Conservation (phyloP, 768 basidiomycete species). For the Harrya chromipes region DNA sequence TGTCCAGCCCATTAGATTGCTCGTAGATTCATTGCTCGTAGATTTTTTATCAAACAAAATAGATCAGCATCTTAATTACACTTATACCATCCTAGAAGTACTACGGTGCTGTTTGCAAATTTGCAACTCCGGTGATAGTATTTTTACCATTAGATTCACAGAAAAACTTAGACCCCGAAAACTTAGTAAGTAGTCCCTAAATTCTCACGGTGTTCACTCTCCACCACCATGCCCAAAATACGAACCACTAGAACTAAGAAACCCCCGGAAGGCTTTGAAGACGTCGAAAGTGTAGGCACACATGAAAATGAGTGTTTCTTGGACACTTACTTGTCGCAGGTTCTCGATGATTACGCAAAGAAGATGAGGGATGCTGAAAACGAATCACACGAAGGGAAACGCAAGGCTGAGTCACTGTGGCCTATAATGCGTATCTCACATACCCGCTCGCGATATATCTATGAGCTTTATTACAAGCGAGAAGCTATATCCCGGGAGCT, state of each 20-base stretch:
- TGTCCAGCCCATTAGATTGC: no score
- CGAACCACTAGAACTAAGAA: slow-evolving; percentile 88
- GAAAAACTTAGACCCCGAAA: no score
- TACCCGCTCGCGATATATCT: slow-evolving; percentile 93
- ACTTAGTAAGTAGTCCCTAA: background rate
- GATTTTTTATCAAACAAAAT: no score
- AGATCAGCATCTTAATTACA: no score
- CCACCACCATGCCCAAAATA: slow-evolving; percentile 85
- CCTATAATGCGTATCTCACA: slow-evolving; percentile 99
- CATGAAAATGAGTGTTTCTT: background rate
- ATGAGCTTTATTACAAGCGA: slow-evolving; percentile 97
- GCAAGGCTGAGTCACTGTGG: slow-evolving; percentile 90
- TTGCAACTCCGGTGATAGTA: no score
- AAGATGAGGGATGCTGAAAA: slow-evolving; percentile 99
- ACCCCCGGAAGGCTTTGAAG: slow-evolving; percentile 94
- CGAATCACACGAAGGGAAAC: slow-evolving; percentile 97
- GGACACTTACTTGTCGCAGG: slow-evolving; percentile 41
- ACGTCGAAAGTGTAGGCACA: slow-evolving; percentile 71
- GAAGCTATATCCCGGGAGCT: slow-evolving; percentile 91
- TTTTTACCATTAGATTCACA: no score
- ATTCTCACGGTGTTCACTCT: slow-evolving; percentile 18
- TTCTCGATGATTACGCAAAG: slow-evolving; percentile 97
- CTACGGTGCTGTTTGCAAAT: no score
- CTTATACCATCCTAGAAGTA: no score
- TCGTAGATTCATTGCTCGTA: no score